Evolutionary conservation across 1,139 yeast species (phyloP).

Genomic region (Schwanniomyces etchellsii): DNA sequence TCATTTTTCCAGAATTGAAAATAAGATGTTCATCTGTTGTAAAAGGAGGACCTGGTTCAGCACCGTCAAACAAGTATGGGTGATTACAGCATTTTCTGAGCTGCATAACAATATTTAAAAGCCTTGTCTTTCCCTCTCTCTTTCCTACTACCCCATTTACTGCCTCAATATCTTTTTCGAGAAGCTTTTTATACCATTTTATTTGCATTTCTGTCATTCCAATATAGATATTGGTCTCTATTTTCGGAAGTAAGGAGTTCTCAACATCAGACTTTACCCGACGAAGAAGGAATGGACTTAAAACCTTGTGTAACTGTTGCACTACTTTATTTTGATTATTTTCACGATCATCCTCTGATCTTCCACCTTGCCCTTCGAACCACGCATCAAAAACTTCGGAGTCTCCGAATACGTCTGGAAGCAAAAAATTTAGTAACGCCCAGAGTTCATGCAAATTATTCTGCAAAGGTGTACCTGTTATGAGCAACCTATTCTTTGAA

Average conservation of each 20-base stretch:
- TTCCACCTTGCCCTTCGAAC: constrained; percentile 48
- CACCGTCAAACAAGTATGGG: constrained; percentile 95
- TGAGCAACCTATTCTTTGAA: constrained; percentile 76
- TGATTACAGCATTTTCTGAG: constrained; percentile 94
- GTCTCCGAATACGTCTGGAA: constrained; percentile 94
- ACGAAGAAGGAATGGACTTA: constrained; percentile 83
- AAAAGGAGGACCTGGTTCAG: constrained; percentile 98
- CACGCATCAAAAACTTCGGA: constrained; percentile 86
- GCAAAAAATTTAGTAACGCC: constrained; percentile 84
- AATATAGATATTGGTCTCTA: constrained; percentile 82
- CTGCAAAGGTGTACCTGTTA: constrained; percentile 95
- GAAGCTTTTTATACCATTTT: constrained; percentile 80
- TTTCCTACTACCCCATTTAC: constrained; percentile 89
- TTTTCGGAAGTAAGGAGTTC: constrained; percentile 81
- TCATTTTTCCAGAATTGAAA: constrained; percentile 84
- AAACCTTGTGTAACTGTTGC: constrained; percentile 76
- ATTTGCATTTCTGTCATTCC: constrained; percentile 96
- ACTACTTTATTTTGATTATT: constrained; percentile 67
- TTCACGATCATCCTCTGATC: constrained; percentile 19
- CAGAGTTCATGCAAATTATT: constrained; percentile 92
- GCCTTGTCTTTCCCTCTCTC: constrained; percentile 84
- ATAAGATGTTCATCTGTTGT: constrained; percentile 95
- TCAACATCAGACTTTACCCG: constrained; percentile 93
- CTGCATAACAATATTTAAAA: constrained; percentile 94
- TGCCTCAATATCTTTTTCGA: constrained; percentile 94